Conservation (phyloP, 108 stramenopile genomes). For the Fistulifera solaris region DNA sequence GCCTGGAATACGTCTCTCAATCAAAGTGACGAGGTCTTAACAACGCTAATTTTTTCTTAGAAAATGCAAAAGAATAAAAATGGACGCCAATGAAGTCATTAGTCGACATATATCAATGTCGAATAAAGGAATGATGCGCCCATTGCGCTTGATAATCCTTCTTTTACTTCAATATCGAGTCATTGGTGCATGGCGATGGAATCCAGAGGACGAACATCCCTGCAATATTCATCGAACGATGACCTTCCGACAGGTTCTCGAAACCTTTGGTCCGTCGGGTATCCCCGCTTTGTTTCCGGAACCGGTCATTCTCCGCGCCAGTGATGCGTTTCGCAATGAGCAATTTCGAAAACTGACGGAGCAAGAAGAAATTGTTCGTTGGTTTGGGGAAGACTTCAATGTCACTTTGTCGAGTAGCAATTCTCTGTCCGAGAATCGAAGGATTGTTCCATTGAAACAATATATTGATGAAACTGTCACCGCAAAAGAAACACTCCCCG, state of each 20-base stretch:
- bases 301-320: not conserved
- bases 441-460: constrained; percentile 36
- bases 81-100: too few relatives aligned
- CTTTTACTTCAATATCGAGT: too few relatives aligned
- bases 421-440: constrained; percentile 68
- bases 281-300: constrained; percentile 9
- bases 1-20: too few relatives aligned
- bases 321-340: constrained; percentile 20
- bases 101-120: too few relatives aligned
- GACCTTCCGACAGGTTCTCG: constrained; percentile 21
- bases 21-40: too few relatives aligned
- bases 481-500: constrained; percentile 34
- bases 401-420: constrained; percentile 74
- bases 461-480: constrained; percentile 49
- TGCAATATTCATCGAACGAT: constrained; percentile 50
- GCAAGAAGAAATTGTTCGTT: constrained; percentile 27
- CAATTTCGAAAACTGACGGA: constrained; percentile 38
- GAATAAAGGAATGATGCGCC: too few relatives aligned
- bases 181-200: constrained; percentile 30
- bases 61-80: too few relatives aligned
- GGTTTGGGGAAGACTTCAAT: constrained; percentile 47
- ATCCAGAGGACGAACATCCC: constrained; percentile 45
- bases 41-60: too few relatives aligned
- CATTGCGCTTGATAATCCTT: too few relatives aligned
- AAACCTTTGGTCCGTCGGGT: constrained; percentile 28